Percentiles rank a stretch among this genome's conserved stretches.
phyloP scores from a whole-genome alignment of 192 early-diverging fungal genomes.

The Coemansia sp. region DNA sequence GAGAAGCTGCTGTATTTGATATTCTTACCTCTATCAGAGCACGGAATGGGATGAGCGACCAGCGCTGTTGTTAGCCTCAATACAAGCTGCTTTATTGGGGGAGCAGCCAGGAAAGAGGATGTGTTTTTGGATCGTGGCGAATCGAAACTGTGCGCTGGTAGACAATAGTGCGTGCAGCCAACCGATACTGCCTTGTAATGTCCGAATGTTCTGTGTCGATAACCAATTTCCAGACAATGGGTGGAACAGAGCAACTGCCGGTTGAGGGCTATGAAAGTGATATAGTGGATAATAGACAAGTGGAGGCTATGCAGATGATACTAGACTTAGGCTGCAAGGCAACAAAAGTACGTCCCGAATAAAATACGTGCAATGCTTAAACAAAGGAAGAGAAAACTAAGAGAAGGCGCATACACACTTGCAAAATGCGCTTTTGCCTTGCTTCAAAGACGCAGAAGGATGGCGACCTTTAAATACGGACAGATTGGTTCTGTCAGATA shows the following conservation, averaged over 20 bases:
- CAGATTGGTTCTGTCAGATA: background rate
- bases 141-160: too few relatives aligned
- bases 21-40: background rate
- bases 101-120: background rate
- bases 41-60: background rate
- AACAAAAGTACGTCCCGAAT: background rate
- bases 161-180: background rate
- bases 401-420: background rate
- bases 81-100: background rate
- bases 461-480: background rate
- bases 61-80: background rate
- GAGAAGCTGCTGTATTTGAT: background rate
- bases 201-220: background rate
- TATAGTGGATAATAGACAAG: background rate
- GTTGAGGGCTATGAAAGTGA: background rate
- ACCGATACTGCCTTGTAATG: background rate
- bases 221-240: conserved; percentile 4
- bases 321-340: background rate
- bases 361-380: background rate
- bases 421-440: background rate
- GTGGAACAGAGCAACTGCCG: background rate
- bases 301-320: background rate
- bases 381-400: conserved; percentile 3
- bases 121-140: background rate
- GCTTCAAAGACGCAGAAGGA: background rate